phyloP scores from a whole-genome alignment of 202 grass and related monocot genomes.

The Bolboschoenoplectus hybrid region DNA sequence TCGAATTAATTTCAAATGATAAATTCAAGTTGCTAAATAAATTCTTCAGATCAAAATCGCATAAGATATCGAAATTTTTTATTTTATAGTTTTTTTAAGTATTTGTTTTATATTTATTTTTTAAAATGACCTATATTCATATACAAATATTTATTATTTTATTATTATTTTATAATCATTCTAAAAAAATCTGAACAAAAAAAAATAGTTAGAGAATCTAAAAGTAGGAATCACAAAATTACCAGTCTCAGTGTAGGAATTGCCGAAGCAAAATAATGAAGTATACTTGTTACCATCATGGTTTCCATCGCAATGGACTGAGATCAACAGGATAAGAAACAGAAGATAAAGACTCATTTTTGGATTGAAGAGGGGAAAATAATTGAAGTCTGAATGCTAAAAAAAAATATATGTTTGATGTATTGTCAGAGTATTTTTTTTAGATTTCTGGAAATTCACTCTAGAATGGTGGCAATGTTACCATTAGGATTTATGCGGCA shows the following conservation, averaged over 20 bases:
- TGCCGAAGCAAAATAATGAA: constrained; percentile 84
- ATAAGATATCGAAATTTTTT: no score
- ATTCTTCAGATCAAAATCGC: no score
- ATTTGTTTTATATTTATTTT: no score
- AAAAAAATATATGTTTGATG: not conserved
- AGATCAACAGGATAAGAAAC: constrained; percentile 31
- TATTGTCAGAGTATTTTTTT: not conserved
- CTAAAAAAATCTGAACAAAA: no score
- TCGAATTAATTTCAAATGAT: no score
- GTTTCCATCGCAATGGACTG: constrained; percentile 2
- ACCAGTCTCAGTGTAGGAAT: constrained; percentile 85
- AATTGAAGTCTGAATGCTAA: constrained; percentile 1
- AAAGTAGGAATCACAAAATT: constrained; percentile 44
- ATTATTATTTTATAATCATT: no score
- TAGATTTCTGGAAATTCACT: not conserved
- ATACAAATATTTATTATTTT: no score
- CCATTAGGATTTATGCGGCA: not conserved
- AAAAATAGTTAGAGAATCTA: no score
- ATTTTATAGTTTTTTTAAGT: no score
- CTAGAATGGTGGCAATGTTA: not conserved
- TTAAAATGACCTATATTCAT: no score
- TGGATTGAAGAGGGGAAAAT: not conserved
- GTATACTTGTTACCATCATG: constrained; percentile 52
- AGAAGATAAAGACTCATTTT: constrained; percentile 23
- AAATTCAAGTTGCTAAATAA: no score